phyloP scores from a whole-genome alignment of 192 early-diverging fungal species.

The Coemansia sp. region DNA sequence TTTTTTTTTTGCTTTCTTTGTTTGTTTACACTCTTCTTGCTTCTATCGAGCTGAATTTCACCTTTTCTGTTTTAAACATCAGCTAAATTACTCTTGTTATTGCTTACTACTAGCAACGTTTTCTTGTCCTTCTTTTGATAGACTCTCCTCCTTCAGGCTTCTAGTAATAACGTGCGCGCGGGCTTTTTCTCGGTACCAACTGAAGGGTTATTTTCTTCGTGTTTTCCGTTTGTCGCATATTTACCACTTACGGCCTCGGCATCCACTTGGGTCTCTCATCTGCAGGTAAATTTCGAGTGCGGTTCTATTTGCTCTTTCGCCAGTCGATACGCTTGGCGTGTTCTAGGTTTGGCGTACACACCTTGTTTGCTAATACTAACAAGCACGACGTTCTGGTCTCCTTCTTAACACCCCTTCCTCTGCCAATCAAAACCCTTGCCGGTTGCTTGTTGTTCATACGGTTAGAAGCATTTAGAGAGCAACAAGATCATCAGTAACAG shows the following conservation, averaged over 20 bases:
- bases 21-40: not conserved
- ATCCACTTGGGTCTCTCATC: conserved; percentile 10
- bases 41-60: not conserved
- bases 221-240: not conserved
- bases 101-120: not conserved
- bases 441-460: not conserved
- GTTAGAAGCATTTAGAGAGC: not conserved
- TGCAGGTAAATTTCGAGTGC: conserved; percentile 13
- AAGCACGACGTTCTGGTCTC: not conserved
- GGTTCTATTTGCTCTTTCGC: not conserved
- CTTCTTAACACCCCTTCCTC: not conserved
- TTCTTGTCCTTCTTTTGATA: too few relatives aligned
- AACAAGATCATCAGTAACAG: too few relatives aligned
- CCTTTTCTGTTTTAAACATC: not conserved
- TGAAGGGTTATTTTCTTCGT: not conserved
- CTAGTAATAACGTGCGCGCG: not conserved
- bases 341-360: not conserved
- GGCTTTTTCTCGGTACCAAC: not conserved
- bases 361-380: not conserved
- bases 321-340: not conserved
- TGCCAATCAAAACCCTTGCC: too few relatives aligned
- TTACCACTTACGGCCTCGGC: not conserved
- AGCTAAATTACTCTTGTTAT: not conserved
- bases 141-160: too few relatives aligned
- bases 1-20: not conserved